Evolutionary conservation across 2,329 filamentous ascomycete genomes (phyloP).

Genomic region (Huntiella bhutanensis): DNA sequence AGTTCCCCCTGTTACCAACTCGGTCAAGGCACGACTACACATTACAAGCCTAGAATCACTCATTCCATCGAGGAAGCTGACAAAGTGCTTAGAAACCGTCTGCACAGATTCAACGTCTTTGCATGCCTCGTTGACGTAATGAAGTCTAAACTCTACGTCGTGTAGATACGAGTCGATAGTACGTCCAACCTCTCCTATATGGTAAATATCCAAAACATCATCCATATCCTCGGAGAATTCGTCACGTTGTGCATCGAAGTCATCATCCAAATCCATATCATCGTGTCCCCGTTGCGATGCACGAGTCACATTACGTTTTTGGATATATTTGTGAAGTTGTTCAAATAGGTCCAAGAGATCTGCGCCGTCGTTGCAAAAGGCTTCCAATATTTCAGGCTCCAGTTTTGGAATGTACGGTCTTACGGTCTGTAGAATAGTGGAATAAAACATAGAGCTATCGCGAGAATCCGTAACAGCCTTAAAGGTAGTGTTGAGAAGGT

Average conservation of each 20-base stretch:
- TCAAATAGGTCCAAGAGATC: constrained; percentile 26
- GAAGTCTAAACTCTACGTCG: constrained; percentile 4
- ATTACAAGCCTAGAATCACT: constrained; percentile 34
- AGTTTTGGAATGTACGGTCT: constrained; percentile 29
- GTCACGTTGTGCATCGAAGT: constrained; percentile 38
- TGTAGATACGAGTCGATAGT: neutral
- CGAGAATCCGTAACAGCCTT: constrained; percentile 23
- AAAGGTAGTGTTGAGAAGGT: constrained; percentile 23
- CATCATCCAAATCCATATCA: constrained; percentile 48
- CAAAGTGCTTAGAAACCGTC: constrained; percentile 5
- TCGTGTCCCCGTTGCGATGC: constrained; percentile 24
- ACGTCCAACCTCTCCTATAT: neutral
- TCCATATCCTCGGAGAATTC: neutral
- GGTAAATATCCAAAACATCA: too few relatives aligned
- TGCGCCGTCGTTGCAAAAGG: constrained; percentile 21
- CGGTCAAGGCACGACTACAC: constrained; percentile 29
- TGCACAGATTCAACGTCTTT: neutral
- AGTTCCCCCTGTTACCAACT: constrained; percentile 35
- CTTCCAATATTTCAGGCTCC: constrained; percentile 19
- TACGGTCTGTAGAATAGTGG: constrained; percentile 27
- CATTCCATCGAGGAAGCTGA: constrained; percentile 30
- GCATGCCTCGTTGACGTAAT: constrained; percentile 1
- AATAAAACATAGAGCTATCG: constrained; percentile 27
- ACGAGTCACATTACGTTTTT: constrained; percentile 18
- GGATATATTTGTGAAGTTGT: constrained; percentile 20